phyloP scores from a whole-genome alignment of 768 basidiomycete genomes.

The Kwoniella botswanensis region DNA sequence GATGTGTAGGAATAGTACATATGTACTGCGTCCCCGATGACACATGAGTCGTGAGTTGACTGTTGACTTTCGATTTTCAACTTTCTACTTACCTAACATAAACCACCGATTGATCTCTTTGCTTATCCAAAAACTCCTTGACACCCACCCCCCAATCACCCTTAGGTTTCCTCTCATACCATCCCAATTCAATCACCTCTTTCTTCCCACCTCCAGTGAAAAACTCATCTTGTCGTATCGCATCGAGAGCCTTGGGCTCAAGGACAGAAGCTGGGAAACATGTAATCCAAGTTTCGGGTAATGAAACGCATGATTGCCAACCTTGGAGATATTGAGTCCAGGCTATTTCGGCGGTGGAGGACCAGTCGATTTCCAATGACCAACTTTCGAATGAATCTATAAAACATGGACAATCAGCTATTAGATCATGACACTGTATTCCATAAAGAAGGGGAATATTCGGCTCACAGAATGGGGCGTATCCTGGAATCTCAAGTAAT shows the following conservation, averaged over 20 bases:
- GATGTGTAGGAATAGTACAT: too few species aligned
- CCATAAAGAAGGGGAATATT: not conserved
- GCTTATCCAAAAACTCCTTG: conserved; percentile 20
- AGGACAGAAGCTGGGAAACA: conserved; percentile 31
- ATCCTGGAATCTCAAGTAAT: conserved; percentile 23
- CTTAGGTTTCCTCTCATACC: conserved; percentile 20
- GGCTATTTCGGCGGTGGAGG: conserved; percentile 1
- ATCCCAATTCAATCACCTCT: conserved; percentile 22
- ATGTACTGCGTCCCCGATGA: too few species aligned
- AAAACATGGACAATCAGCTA: not conserved
- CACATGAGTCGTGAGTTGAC: not conserved
- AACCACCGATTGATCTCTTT: conserved; percentile 14
- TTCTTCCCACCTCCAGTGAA: conserved; percentile 9
- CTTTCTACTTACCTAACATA: conserved; percentile 21
- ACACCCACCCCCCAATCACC: conserved; percentile 16
- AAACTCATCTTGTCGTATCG: conserved; percentile 9
- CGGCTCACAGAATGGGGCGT: conserved; percentile 28
- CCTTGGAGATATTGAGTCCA: conserved; percentile 22
- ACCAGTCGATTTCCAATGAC: conserved; percentile 24
- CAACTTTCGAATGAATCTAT: conserved; percentile 30
- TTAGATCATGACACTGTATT: not conserved
- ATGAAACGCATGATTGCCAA: conserved; percentile 1
- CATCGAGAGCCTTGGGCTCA: conserved; percentile 21
- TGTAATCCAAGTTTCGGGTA: conserved; percentile 14
- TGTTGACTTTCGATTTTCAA: not conserved